Percentiles rank a stretch among this genome's conserved stretches.
phyloP scores from a whole-genome alignment of 1,284 basidiomycete genomes.

The Puccinia novopanici region DNA sequence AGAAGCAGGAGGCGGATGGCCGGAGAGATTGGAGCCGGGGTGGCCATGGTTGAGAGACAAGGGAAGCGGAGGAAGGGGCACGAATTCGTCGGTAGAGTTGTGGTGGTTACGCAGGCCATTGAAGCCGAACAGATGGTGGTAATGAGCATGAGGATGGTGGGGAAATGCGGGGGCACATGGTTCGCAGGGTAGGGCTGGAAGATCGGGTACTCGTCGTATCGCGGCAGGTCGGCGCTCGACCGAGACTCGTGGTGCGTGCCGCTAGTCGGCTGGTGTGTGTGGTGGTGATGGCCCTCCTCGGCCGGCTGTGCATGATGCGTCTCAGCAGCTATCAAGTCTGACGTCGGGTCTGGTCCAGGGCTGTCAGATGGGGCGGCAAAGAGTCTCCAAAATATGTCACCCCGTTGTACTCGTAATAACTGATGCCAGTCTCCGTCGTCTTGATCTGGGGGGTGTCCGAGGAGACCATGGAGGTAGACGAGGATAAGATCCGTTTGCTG shows the following conservation, averaged over 20 bases:
- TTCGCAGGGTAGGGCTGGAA: background rate
- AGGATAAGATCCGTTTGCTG: background rate
- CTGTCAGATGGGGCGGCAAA: background rate
- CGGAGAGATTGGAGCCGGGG: background rate
- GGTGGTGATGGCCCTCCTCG: background rate
- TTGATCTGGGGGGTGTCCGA: background rate
- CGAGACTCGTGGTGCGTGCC: background rate
- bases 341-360: background rate
- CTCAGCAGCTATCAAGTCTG: background rate
- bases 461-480: background rate
- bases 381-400: conserved; percentile 34
- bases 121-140: background rate
- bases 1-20: background rate
- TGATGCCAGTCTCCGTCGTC: conserved; percentile 25
- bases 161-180: background rate
- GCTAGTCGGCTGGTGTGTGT: background rate
- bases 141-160: background rate
- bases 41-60: background rate
- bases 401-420: conserved; percentile 40
- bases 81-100: background rate
- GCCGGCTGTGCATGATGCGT: background rate
- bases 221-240: background rate
- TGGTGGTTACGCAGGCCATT: background rate
- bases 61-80: background rate
- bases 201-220: background rate